Base-by-base conservation (phyloP, 108 stramenopile species). In the Bacterosira constricta region DNA sequence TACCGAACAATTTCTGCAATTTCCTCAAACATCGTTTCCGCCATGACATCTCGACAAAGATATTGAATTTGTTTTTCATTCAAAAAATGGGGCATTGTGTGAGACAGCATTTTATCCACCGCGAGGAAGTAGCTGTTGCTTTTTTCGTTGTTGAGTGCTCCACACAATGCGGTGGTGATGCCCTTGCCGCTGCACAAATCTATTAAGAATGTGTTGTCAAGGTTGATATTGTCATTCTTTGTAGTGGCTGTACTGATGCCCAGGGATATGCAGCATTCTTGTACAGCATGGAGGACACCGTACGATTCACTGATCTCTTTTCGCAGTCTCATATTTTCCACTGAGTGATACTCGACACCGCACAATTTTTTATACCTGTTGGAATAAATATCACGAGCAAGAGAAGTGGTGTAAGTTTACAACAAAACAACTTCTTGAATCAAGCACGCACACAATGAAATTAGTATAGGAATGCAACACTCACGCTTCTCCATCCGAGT, bases 101-200 rank as follows among this genome's bases (percentile, higher is more conserved):
- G 66, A 18, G 55, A 6, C 13, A 57, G 44, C 47, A 75, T 39
- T 53, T 41, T 66, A 50, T 75, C 73, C 23, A 75, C 52, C 10
- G 64, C 53, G 6, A 75, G 57, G 47, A 75, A 75, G 37, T 21
- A 39, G 38, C 68, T 75, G 21, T 49, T 62, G 30, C 69, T 45
- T 12, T 32, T 34, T 17, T 60, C 31, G 11, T 26, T 20, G 20
- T 59, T 31, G 23, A 75, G 53, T 21, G 73, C 73, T 17, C 66
- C 73, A 26, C 73, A 54, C 26, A 75, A 47, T 20, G 66, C 73
- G 7, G 57, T 66, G 11, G 73, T 75, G 0, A 75, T 42, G 21
- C 73, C 66, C 39, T 68, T 75, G 2, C 73, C 73, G 17, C 56
- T 59, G 60, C 73, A 75, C 18, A 75, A 66, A 55, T 75, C 73